These are phyloP conservation scores for Microascus cirrosus DNA, from an alignment of 2,329 filamentous ascomycete genomes.

Conservation along the genomic window DNA sequence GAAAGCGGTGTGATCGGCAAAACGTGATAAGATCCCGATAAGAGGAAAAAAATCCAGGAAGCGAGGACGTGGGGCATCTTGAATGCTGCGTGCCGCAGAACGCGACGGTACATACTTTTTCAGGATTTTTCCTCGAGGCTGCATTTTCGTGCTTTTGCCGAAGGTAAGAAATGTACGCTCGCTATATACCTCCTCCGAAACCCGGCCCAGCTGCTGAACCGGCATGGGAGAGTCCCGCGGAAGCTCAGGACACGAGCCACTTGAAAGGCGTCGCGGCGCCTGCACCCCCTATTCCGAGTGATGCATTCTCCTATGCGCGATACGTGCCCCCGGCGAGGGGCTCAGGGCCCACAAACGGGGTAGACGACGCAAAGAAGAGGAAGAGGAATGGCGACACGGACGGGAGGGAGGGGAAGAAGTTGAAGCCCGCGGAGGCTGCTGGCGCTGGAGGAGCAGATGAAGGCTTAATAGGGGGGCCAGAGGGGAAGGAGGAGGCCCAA, in stretches of 20 bases:
- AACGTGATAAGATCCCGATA: background rate
- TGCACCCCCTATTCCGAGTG: background rate
- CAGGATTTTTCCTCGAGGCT: background rate
- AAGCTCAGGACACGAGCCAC: background rate
- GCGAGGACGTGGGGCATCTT: background rate
- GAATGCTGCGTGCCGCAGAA: background rate
- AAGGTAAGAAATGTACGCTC: constrained; percentile 1
- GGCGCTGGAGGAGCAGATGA: constrained; percentile 11
- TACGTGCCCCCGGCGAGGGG: constrained; percentile 25
- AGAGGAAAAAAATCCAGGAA: background rate
- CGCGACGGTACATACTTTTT: background rate
- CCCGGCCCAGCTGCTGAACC: background rate
- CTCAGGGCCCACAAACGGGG: constrained; percentile 3
- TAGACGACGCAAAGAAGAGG: constrained; percentile 12
- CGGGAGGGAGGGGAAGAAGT: constrained; percentile 17
- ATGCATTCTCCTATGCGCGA: constrained; percentile 21
- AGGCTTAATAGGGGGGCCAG: constrained; percentile 10
- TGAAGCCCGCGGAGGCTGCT: constrained; percentile 9
- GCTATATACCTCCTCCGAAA: constrained; percentile 2
- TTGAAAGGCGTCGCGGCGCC: background rate
- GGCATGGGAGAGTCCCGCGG: background rate
- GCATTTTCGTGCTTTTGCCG: background rate
- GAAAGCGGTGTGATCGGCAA: background rate
- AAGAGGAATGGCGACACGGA: constrained; percentile 12
- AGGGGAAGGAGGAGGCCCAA: constrained; percentile 5